Evolutionary conservation across 1,284 basidiomycete species (phyloP), one percentile per base, ranked within the genome.

Genomic region (Leccinum griseonigrum): DNA sequence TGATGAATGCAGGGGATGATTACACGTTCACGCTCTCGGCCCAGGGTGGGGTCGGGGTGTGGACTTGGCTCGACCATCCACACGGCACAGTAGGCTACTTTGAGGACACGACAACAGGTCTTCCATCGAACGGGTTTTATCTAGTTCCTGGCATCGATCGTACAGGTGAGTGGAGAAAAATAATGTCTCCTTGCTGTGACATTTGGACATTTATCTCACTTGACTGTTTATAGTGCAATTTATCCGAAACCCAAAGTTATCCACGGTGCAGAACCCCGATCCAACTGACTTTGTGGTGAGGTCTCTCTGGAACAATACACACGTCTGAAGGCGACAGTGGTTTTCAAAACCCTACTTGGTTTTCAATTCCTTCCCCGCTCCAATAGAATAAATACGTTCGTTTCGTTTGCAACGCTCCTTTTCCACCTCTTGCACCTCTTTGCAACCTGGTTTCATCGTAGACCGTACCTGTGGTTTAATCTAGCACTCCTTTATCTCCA

Each of bases 31-130:
- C 78, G 3, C 69, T 86, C 3, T 83, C 83, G 3, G 83, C 83
- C 4, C 71, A 74, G 57, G 80, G 81, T 8, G 84, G 83, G n/a
- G n/a, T n/a, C n/a, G 2, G 81, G 1, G 76, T 79, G 6, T 86
- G 82, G 80, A 80, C 85, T 3, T 87, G 83, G 82, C 69, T 87
- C 4, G 83, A 86, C 60, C 84, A 86, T 69, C 83, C 83, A 0
- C 72, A 75, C 0, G 81, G 81, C 11, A 84, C 81, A 0, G 71
- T 85, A 3, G 85, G 85, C 2, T 76, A 80, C 54, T 87, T 86
- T 67, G 73, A 81, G 34, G 83, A 85, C 60, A 67, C 64, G 31
- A 61, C 62, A 13, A 82, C 79, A 1, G 75, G 75, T 1, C 40
- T 72, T 14, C 80, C 81, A 0, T 72, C 75, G 9, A 85, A 85